Evolutionary conservation across 768 basidiomycete species (phyloP).

Genomic region (Rhizopogon salebrosus): DNA sequence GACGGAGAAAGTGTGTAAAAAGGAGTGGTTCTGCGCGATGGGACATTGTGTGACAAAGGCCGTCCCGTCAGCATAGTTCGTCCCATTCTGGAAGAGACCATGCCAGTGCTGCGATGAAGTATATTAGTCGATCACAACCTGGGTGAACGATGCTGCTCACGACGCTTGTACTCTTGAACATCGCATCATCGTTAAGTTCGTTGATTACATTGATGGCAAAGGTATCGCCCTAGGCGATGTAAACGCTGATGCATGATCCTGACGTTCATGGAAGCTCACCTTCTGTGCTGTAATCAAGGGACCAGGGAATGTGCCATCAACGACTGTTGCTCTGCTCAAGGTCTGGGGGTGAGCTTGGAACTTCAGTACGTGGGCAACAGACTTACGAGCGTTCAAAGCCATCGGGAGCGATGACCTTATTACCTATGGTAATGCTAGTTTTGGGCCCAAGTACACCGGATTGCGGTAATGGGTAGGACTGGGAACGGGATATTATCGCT

Average conservation of each 20-base stretch:
- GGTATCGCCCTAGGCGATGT: conserved; percentile 24
- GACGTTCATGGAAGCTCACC: background rate
- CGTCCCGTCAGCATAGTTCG: conserved; percentile 31
- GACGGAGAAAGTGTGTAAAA: conserved; percentile 31
- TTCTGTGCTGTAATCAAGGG: conserved; percentile 1
- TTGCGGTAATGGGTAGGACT: background rate
- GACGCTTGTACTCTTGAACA: conserved; percentile 42
- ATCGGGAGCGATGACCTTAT: conserved; percentile 40
- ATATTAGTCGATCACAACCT: conserved; percentile 13
- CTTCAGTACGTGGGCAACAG: background rate
- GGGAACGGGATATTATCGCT: conserved; percentile 11
- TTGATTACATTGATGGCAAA: conserved; percentile 42
- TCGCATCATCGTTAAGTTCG: conserved; percentile 37
- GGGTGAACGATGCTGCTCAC: conserved; percentile 11
- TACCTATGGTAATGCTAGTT: conserved; percentile 31
- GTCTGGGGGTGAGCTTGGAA: no score
- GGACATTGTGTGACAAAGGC: conserved; percentile 42
- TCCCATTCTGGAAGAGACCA: conserved; percentile 20
- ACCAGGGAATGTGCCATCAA: conserved; percentile 1
- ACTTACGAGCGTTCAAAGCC: conserved; percentile 41
- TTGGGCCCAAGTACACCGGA: conserved; percentile 11
- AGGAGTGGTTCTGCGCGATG: conserved; percentile 27
- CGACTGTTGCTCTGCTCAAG: conserved; percentile 1
- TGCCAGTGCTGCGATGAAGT: conserved; percentile 25
- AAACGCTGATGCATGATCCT: background rate